phyloP scores from a whole-genome alignment of 352 stramenopile species.

The Phytophthora podocarpi region DNA sequence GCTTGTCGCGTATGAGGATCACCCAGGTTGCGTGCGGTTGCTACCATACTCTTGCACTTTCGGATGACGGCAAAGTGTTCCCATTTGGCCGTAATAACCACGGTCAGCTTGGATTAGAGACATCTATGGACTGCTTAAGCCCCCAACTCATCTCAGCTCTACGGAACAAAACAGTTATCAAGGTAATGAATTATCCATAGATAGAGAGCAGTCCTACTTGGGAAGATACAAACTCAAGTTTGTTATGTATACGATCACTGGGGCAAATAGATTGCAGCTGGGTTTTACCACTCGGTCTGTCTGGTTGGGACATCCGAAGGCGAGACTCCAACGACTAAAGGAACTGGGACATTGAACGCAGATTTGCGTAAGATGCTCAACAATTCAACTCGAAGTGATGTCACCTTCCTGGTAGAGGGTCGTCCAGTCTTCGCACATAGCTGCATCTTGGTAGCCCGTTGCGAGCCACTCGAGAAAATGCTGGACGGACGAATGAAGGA shows the following conservation, averaged over 20 bases:
- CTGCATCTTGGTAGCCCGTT: slow-evolving; percentile 88
- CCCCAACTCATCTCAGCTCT: slow-evolving; percentile 78
- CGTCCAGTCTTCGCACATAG: slow-evolving; percentile 74
- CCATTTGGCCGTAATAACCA: slow-evolving; percentile 95
- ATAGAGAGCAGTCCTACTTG: not conserved
- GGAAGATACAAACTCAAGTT: not conserved
- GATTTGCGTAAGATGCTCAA: slow-evolving; percentile 87
- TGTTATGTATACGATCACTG: not conserved
- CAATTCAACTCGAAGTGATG: slow-evolving; percentile 80
- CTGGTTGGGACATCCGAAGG: slow-evolving; percentile 36
- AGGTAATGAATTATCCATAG: too few relatives aligned
- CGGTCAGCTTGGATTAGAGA: slow-evolving; percentile 89
- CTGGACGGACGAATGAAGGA: slow-evolving; percentile 91
- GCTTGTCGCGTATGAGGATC: slow-evolving; percentile 59
- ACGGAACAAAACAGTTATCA: slow-evolving; percentile 57
- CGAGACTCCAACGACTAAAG: slow-evolving; percentile 14
- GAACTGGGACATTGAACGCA: slow-evolving; percentile 51
- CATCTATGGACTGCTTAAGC: slow-evolving; percentile 68
- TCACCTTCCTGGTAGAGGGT: slow-evolving; percentile 86
- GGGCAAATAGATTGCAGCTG: slow-evolving; percentile 75
- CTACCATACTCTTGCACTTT: slow-evolving; percentile 86
- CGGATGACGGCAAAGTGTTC: slow-evolving; percentile 87
- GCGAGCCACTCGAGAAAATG: slow-evolving; percentile 91
- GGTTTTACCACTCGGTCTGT: slow-evolving; percentile 93
- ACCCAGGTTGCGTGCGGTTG: slow-evolving; percentile 82